A percentile compares a stretch with the other conserved stretches of the same genome.
Evolutionary conservation across 495 filamentous ascomycete species (phyloP).

Genomic region (Pseudevernia furfuracea): DNA sequence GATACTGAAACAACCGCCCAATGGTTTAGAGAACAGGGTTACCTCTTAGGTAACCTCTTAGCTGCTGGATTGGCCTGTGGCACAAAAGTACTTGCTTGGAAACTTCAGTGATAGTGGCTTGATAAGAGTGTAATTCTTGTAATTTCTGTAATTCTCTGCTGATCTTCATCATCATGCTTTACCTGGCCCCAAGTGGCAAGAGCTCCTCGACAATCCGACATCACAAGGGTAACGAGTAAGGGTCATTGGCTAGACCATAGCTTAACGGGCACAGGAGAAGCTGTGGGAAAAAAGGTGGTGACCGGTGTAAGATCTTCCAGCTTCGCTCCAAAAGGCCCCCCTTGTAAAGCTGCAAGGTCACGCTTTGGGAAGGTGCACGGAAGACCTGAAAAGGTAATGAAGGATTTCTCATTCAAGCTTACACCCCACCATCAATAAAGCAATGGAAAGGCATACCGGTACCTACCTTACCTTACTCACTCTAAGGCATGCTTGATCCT

Average conservation of each 20-base stretch:
- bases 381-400: slow-evolving; percentile 4
- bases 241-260: neutral
- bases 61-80: neutral
- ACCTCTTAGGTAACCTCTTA: slow-evolving; percentile 2
- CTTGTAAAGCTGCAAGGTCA: neutral
- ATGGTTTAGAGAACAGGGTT: neutral
- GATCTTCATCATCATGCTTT: slow-evolving; percentile 3
- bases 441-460: no score
- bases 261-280: neutral
- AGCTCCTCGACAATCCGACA: no score
- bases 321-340: neutral
- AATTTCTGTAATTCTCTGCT: slow-evolving; percentile 1
- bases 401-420: slow-evolving; percentile 8
- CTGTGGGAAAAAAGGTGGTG: neutral
- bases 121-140: slow-evolving; percentile 7
- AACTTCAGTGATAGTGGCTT: slow-evolving; percentile 12
- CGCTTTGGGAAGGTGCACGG: slow-evolving; percentile 13
- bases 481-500: neutral
- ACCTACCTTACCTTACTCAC: no score
- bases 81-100: neutral
- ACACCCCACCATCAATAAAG: slow-evolving; percentile 19
- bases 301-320: slow-evolving; percentile 5
- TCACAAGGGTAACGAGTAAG: neutral
- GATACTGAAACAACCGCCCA: slow-evolving; percentile 18
- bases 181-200: neutral